Conservation (phyloP, 192 early-diverging fungal species). For the Fimicolochytrium jonesii region DNA sequence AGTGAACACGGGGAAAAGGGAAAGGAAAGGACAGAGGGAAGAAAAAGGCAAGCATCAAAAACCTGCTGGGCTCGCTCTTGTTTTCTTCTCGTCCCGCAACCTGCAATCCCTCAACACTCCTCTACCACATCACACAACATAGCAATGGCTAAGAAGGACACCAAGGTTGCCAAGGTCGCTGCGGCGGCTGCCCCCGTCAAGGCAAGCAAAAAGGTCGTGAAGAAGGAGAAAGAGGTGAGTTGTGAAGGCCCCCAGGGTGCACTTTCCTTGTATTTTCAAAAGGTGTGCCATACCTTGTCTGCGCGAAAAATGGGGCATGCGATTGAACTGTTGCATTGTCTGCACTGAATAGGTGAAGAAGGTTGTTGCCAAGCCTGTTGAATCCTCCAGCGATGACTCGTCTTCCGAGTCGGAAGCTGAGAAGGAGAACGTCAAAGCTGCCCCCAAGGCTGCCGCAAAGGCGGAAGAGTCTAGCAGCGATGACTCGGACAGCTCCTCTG, state of each 20-base stretch:
- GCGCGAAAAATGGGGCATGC: too few species aligned
- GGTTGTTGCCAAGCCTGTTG: slow-evolving; percentile 5
- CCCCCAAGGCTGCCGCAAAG: not conserved
- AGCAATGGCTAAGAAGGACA: slow-evolving; percentile 42
- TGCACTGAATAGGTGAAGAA: not conserved
- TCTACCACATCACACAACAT: not conserved
- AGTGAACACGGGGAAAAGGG: too few species aligned
- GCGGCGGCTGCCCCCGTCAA: not conserved
- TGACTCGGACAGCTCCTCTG: slow-evolving; percentile 65
- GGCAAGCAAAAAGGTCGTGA: slow-evolving; percentile 5
- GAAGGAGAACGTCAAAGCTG: not conserved
- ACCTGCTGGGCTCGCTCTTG: not conserved
- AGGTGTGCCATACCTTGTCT: not conserved
- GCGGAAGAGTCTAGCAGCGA: slow-evolving; percentile 37
- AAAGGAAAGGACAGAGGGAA: too few species aligned
- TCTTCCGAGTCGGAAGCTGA: not conserved
- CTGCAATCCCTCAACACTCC: not conserved
- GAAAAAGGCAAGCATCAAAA: not conserved
- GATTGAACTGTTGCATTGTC: not conserved
- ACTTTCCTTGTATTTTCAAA: not conserved
- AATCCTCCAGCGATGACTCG: not conserved
- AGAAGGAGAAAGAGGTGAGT: slow-evolving; percentile 6
- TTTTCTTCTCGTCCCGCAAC: not conserved
- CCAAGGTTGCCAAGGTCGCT: slow-evolving; percentile 33
- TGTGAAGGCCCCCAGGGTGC: not conserved